Evolutionary conservation across 116 monocot species (phyloP), one percentile per base, ranked within the genome.

Genomic region (Phalaenopsis hybrid): DNA sequence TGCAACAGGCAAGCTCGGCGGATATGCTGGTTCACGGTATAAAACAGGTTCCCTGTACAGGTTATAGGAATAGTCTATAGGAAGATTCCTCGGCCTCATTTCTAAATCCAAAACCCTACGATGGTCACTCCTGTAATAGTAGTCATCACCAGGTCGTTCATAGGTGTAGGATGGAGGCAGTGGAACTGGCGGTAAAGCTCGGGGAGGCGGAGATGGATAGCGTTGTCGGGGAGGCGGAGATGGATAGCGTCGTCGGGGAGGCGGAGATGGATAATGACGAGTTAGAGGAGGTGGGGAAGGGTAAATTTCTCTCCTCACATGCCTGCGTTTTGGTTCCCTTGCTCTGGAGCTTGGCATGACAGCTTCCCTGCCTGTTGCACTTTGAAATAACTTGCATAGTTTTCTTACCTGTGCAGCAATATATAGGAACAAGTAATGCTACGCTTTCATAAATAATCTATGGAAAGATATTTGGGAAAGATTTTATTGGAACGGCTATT

Each of bases 321-420:
- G 37, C 44, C 74, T 75, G 34, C 51, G 10, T 15, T 80, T 80
- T 11, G 44, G 33, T 20, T 44, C 78, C 6, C 75, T 37, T 31
- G 46, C 20, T 1, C 43, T 7, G 61, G 79, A 79, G 58, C 21
- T n/a, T 8, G 12, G 75, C 11, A 18, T 8, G 8, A 17, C 41
- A 1, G 16, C 55, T 49, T 65, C 75, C 68, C 77, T 46, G 51
- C 52, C 15, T 8, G 70, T 75, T 74, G 70, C 31, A 50, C 12
- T 79, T 20, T 46, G 46, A 72, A 87, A 87, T 46, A 87, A 69
- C 78, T 87, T 87, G 59, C 87, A 84, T 17, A 87, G 43, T 20
- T 79, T 75, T 57, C 79, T 84, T n/a, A 87, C 87, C 87, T 87
- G 81, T 12, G 46, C 72, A 16, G 6, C n/a, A 79, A 12, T 45